Percentiles rank a stretch among this genome's conserved stretches.
Conservation (phyloP, 2,329 filamentous ascomycete species). For the Blumeria hordei region DNA sequence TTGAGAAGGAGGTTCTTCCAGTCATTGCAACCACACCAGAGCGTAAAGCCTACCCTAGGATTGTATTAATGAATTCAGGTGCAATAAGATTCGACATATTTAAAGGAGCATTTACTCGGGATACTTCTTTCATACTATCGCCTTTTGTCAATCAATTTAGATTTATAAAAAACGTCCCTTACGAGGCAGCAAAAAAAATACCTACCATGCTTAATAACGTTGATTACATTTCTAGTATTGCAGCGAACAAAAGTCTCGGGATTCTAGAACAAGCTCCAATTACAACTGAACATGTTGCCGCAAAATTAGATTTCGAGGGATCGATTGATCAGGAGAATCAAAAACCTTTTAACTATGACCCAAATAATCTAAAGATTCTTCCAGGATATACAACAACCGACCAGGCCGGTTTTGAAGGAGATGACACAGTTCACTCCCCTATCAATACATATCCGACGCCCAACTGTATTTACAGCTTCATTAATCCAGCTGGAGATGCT, state of each 20-base stretch:
- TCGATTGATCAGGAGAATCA: conserved; percentile 12
- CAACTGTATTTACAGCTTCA: conserved; percentile 54
- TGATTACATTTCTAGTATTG: conserved; percentile 20
- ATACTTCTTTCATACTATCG: conserved; percentile 65
- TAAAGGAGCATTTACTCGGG: conserved; percentile 69
- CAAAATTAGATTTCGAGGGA: conserved; percentile 1
- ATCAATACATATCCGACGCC: conserved; percentile 58
- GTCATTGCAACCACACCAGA: conserved; percentile 32
- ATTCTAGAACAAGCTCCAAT: conserved; percentile 14
- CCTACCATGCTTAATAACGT: conserved; percentile 31
- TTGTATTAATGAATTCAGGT: conserved; percentile 72
- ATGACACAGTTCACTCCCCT: conserved; percentile 63
- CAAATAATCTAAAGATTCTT: conserved; percentile 18
- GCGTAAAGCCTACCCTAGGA: conserved; percentile 30
- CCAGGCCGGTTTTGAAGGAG: conserved; percentile 60
- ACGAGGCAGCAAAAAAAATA: conserved; percentile 46
- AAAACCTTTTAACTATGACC: conserved; percentile 12
- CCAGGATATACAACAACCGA: conserved; percentile 80
- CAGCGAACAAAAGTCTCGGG: conserved; percentile 6
- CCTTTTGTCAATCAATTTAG: conserved; percentile 65
- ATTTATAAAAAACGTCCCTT: conserved; percentile 62
- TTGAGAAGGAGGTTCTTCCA: conserved; percentile 53
- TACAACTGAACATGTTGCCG: conserved; percentile 5
- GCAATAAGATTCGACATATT: conserved; percentile 91
- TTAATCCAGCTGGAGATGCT: conserved; percentile 29